Conservation (phyloP, 2,329 filamentous ascomycete genomes). For the Fusarium virguliforme region DNA sequence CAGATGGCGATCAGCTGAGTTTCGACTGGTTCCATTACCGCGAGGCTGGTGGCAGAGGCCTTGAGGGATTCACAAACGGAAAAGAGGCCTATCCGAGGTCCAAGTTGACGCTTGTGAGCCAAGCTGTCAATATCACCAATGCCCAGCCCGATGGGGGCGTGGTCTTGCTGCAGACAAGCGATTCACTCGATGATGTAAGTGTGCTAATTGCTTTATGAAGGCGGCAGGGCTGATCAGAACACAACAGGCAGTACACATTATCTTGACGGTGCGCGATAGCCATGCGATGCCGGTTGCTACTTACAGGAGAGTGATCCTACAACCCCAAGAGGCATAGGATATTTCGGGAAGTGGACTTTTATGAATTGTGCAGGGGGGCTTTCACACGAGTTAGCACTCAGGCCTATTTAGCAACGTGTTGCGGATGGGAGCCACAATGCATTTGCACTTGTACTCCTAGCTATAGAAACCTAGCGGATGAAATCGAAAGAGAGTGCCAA, state of each 20-base stretch:
- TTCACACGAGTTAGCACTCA: no score
- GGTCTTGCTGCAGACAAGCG: slow-evolving; percentile 2
- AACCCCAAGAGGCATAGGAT: neutral
- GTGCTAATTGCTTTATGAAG: neutral
- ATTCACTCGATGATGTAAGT: neutral
- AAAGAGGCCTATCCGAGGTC: neutral
- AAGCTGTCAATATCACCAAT: slow-evolving; percentile 13
- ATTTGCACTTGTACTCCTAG: no score
- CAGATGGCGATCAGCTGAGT: slow-evolving; percentile 6
- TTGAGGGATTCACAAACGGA: slow-evolving; percentile 12
- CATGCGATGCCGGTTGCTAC: neutral
- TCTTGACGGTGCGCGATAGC: slow-evolving; percentile 5
- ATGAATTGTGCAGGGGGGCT: no score
- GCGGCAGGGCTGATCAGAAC: neutral
- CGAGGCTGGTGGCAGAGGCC: slow-evolving; percentile 4
- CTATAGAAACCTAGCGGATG: no score
- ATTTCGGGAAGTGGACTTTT: neutral
- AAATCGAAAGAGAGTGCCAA: no score
- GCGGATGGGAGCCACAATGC: no score
- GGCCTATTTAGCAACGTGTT: no score
- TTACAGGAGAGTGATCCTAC: slow-evolving; percentile 5
- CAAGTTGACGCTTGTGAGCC: slow-evolving; percentile 12
- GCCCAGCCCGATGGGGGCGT: slow-evolving; percentile 3
- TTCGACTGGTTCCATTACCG: slow-evolving; percentile 14
- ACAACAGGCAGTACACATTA: slow-evolving; percentile 1